A percentile compares a stretch with the other conserved stretches of the same genome.
Evolutionary conservation across 2,329 filamentous ascomycete species (phyloP).

Genomic region (Pestalotiopsis sp.): DNA sequence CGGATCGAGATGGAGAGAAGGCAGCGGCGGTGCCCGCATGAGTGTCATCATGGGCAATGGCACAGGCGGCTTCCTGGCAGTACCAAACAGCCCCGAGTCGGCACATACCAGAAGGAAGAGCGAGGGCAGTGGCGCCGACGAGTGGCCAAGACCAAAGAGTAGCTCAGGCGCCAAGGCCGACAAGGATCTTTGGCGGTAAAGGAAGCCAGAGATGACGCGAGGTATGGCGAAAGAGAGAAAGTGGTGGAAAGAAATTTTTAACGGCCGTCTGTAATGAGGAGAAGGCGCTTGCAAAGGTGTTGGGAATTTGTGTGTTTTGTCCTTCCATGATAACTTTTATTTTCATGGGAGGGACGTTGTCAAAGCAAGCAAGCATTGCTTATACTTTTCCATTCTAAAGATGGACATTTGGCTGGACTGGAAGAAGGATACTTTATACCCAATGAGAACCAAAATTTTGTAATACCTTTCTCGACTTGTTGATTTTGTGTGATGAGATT

Average conservation of each 20-base stretch:
- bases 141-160: constrained; percentile 47
- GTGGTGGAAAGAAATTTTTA: not conserved
- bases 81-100: constrained; percentile 40
- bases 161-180: constrained; percentile 43
- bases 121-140: constrained; percentile 32
- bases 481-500: not conserved
- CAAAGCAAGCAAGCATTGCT: not conserved
- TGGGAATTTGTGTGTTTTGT: not conserved
- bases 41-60: constrained; percentile 58
- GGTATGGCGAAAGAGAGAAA: not conserved
- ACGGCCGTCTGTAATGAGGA: not conserved
- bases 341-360: not conserved
- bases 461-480: not conserved
- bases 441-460: not conserved
- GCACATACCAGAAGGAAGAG: constrained; percentile 19
- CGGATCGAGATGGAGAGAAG: constrained; percentile 50
- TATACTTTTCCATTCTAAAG: not conserved
- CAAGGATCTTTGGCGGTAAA: constrained; percentile 44
- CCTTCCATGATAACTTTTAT: not conserved
- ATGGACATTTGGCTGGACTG: not conserved
- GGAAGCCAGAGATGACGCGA: not conserved
- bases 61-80: constrained; percentile 53
- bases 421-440: not conserved
- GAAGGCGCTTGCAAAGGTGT: not conserved
- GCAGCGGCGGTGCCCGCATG: constrained; percentile 50